phyloP scores from a whole-genome alignment of 78 protist genomes.

The Acrasis kona region DNA sequence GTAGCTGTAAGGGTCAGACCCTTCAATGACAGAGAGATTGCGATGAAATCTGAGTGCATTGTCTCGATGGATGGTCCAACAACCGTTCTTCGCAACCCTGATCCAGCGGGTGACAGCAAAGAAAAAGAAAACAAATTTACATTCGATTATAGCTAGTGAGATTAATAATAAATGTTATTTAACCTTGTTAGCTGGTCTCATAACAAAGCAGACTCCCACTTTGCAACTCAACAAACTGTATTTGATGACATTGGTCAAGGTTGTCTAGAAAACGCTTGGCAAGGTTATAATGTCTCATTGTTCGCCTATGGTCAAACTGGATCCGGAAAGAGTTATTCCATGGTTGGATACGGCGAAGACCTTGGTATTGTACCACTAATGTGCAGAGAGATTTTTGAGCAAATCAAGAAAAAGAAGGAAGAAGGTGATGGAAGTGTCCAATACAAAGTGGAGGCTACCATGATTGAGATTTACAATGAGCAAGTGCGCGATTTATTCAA shows the following conservation, averaged over 20 bases:
- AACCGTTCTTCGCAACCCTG: too few relatives aligned
- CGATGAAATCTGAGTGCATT: too few relatives aligned
- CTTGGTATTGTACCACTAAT: constrained; percentile 26
- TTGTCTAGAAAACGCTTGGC: background rate
- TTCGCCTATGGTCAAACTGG: constrained; percentile 40
- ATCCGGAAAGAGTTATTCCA: constrained; percentile 29
- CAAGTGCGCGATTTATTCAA: constrained; percentile 53
- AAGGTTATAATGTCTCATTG: constrained; percentile 9
- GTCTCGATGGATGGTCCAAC: too few relatives aligned
- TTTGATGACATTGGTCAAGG: constrained; percentile 7
- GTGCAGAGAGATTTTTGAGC: constrained; percentile 10
- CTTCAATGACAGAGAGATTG: constrained; percentile 32
- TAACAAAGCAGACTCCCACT: too few relatives aligned
- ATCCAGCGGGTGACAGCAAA: too few relatives aligned
- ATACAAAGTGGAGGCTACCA: constrained; percentile 35
- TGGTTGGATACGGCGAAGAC: constrained; percentile 17
- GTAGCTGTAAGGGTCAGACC: constrained; percentile 41
- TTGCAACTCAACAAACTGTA: constrained; percentile 2
- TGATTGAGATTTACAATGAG: constrained; percentile 71
- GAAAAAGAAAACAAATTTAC: too few relatives aligned
- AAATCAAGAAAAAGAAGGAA: constrained; percentile 15
- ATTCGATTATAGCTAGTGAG: too few relatives aligned
- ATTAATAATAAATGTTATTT: too few relatives aligned
- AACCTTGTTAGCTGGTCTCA: too few relatives aligned
- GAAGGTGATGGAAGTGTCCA: background rate